These are phyloP conservation scores for Tanacetum coccineum DNA, from an alignment of 129 eudicot species.

Conservation along the genomic window DNA sequence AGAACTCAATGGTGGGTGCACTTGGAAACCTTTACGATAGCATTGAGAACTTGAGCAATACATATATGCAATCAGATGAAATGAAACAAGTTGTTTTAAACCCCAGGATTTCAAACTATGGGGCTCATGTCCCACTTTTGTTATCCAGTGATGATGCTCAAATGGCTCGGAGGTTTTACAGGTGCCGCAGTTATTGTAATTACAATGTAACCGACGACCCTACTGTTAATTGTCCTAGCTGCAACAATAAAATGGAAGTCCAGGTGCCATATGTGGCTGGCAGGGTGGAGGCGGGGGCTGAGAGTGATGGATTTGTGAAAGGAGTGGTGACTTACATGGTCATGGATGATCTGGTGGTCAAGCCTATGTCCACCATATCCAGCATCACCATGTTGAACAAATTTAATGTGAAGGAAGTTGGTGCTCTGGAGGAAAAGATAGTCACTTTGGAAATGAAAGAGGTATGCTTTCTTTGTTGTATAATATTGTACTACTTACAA, in stretches of 20 bases:
- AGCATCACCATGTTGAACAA: constrained; percentile 15
- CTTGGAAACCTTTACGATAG: constrained; percentile 27
- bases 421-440: constrained; percentile 32
- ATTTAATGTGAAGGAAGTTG: too few relatives aligned
- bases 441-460: constrained; percentile 35
- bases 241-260: not conserved
- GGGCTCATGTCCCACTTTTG: constrained; percentile 21
- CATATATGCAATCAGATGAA: constrained; percentile 15
- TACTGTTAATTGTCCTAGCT: constrained; percentile 9
- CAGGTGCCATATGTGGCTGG: not conserved
- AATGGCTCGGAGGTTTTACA: constrained; percentile 1
- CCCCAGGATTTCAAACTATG: constrained; percentile 12
- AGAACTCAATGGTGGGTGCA: constrained; percentile 33
- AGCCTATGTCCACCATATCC: constrained; percentile 47
- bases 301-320: constrained; percentile 42
- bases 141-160: not conserved
- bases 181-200: not conserved
- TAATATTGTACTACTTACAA: too few relatives aligned
- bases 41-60: constrained; percentile 22
- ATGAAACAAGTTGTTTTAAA: constrained; percentile 24
- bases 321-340: constrained; percentile 20
- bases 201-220: constrained; percentile 21
- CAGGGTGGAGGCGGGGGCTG: not conserved
- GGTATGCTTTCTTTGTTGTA: constrained; percentile 24
- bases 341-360: constrained; percentile 45